Evolutionary conservation across 176 grass and related monocot species (phyloP), one percentile per base, ranked within the genome.

Genomic region (Triticum dicoccoides): DNA sequence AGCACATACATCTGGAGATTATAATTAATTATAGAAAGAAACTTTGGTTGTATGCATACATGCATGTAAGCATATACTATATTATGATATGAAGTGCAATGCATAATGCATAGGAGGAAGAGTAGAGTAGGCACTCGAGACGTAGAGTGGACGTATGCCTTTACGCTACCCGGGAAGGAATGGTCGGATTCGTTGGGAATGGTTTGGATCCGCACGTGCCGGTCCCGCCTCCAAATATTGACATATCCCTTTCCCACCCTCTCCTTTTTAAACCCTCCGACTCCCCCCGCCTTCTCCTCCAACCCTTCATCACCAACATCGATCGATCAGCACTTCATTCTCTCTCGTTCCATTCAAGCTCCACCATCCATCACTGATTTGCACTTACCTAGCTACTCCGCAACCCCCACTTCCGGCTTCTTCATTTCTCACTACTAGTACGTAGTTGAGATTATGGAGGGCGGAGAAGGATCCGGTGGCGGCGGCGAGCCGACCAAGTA

Each of bases 401-500:
- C 33, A 34, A 34, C 33, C 33, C 3, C 33, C 33, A 34, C 33
- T 34, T 30, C 24, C 6, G 47, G 13, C 41, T 49, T 41, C 20
- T 2, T 9, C 4, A 13, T 10, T 42, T 42, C 10, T 72, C 20
- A 69, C 51, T 6, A 52, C 14, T 15, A 54, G 27, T 27, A 27
- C 27, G 51, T 7, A 11, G 17, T 35, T 25, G 25, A 18, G 73
- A 5, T 76, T 39, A 87, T 86, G 82, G 91, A 77, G 71, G 49
- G 27, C 12, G 63, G 9, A 44, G 79, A 32, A 10, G 65, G 78
- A 2, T 80, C 78, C 8, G 90, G 56, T 0, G 89, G 56, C 0
- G 89, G 78, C 6, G 94, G 87, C 4, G 89, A 90, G 12, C 87
- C 20, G 20, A 91, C 88, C 35, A 92, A 92, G 80, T 97, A 94